Percentiles rank a stretch among this genome's conserved stretches.
These are phyloP conservation scores for Colletotrichum brevisporum DNA, from an alignment of 2,329 filamentous ascomycete genomes.

Conservation along the genomic window DNA sequence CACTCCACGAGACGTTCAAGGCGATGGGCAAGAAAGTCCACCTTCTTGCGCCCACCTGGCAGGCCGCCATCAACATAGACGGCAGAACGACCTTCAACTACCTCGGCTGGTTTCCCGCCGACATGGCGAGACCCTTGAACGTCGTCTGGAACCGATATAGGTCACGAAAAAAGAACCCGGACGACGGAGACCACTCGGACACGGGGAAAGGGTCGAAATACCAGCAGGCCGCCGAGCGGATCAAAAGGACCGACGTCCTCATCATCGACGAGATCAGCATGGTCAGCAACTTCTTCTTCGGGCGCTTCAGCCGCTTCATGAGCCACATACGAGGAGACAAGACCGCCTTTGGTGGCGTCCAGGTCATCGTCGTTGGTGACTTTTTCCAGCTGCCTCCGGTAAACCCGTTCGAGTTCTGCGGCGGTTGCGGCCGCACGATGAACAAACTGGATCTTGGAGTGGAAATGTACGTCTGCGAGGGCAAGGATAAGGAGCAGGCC, in stretches of 20 bases:
- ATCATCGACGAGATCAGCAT: conserved; percentile 78
- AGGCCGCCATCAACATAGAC: conserved; percentile 69
- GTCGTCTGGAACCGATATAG: too few species aligned
- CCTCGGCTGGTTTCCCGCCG: too few species aligned
- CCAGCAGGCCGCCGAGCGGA: too few species aligned
- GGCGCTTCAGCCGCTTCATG: conserved; percentile 66
- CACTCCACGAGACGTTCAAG: background rate
- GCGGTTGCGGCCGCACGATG: background rate
- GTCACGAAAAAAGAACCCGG: too few species aligned
- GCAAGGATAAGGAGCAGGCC: background rate
- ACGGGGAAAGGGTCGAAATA: too few species aligned
- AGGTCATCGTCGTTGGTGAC: conserved; percentile 26
- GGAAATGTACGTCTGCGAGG: background rate
- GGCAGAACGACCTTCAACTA: conserved; percentile 71
- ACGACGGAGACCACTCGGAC: too few species aligned
- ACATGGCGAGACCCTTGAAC: too few species aligned
- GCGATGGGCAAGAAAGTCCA: conserved; percentile 47
- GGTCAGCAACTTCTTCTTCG: conserved; percentile 75
- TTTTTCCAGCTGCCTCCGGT: conserved; percentile 26
- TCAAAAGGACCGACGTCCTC: conserved; percentile 60
- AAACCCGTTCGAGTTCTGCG: background rate
- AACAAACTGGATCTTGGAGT: background rate
- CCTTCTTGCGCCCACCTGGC: conserved; percentile 72
- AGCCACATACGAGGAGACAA: background rate
- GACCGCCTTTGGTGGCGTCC: conserved; percentile 13